Evolutionary conservation across 2,329 filamentous ascomycete genomes (phyloP).

Genomic region (Davidsoniella eucalypti): DNA sequence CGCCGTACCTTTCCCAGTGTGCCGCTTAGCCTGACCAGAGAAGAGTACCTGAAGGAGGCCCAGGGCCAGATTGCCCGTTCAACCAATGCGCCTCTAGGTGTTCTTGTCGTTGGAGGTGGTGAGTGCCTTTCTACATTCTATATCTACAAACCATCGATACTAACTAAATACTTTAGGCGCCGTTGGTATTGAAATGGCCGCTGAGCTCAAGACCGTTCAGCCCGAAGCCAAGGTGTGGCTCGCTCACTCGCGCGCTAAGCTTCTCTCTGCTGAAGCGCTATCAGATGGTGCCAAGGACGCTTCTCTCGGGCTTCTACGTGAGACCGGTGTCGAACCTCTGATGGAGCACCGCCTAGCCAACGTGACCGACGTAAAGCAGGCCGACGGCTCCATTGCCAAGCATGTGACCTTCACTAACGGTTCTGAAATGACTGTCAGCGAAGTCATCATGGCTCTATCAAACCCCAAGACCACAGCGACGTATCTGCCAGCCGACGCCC

Average conservation of each 20-base stretch:
- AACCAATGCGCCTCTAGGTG: conserved; percentile 34
- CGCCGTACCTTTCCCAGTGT: conserved; percentile 56
- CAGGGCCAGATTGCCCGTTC: conserved; percentile 41
- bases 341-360: conserved; percentile 41
- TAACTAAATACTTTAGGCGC: conserved; percentile 29
- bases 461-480: conserved; percentile 43
- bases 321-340: conserved; percentile 48
- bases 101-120: conserved; percentile 56
- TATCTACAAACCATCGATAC: conserved; percentile 5
- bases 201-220: conserved; percentile 54
- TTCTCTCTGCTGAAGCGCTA: conserved; percentile 58
- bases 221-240: conserved; percentile 53
- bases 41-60: conserved; percentile 47
- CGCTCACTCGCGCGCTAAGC: conserved; percentile 52
- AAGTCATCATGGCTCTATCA: conserved; percentile 55
- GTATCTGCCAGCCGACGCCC: conserved; percentile 40
- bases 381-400: conserved; percentile 25
- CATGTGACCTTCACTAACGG: conserved; percentile 45
- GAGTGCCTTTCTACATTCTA: conserved; percentile 20
- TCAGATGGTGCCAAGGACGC: conserved; percentile 52
- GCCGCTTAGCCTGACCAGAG: conserved; percentile 45
- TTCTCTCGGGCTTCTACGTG: conserved; percentile 38
- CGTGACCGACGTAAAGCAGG: conserved; percentile 28
- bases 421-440: conserved; percentile 39
- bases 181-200: conserved; percentile 68